These are phyloP conservation scores for Colletotrichum sansevieriae DNA, from an alignment of 2,329 filamentous ascomycete genomes.

Conservation along the genomic window DNA sequence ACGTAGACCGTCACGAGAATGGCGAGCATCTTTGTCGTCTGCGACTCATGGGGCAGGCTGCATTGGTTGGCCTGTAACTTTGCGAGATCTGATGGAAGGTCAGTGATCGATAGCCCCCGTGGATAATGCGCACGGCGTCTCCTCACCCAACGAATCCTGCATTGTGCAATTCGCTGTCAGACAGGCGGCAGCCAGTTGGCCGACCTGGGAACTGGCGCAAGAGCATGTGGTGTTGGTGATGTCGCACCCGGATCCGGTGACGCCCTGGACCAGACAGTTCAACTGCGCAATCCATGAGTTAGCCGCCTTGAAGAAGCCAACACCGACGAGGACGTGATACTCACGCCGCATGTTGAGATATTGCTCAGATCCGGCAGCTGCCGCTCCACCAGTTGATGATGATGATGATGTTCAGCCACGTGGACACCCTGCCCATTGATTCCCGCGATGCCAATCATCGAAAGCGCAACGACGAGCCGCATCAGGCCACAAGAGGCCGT, in stretches of 20 bases:
- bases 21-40: conserved; percentile 19
- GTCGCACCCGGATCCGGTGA: conserved; percentile 34
- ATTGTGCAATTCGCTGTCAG: conserved; percentile 40
- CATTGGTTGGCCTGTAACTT: conserved; percentile 36
- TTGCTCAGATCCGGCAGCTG: conserved; percentile 35
- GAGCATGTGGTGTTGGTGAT: conserved; percentile 40
- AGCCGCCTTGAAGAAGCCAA: not conserved
- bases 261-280: conserved; percentile 28
- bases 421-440: not conserved
- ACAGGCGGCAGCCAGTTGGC: conserved; percentile 24
- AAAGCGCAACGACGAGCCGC: conserved; percentile 9
- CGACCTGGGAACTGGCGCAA: conserved; percentile 31
- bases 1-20: conserved; percentile 29
- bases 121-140: not conserved
- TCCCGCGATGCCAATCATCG: not conserved
- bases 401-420: not conserved
- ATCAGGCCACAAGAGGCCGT: conserved; percentile 17
- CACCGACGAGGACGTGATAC: not conserved
- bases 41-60: conserved; percentile 36
- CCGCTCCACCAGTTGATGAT: conserved; percentile 10
- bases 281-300: not conserved
- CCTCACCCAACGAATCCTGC: conserved; percentile 40
- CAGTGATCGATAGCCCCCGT: not conserved
- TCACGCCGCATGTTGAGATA: conserved; percentile 33
- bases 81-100: conserved; percentile 24